Evolutionary conservation across 192 early-diverging fungal genomes (phyloP), one percentile per base, ranked within the genome.

Genomic region (Coemansia sp.): DNA sequence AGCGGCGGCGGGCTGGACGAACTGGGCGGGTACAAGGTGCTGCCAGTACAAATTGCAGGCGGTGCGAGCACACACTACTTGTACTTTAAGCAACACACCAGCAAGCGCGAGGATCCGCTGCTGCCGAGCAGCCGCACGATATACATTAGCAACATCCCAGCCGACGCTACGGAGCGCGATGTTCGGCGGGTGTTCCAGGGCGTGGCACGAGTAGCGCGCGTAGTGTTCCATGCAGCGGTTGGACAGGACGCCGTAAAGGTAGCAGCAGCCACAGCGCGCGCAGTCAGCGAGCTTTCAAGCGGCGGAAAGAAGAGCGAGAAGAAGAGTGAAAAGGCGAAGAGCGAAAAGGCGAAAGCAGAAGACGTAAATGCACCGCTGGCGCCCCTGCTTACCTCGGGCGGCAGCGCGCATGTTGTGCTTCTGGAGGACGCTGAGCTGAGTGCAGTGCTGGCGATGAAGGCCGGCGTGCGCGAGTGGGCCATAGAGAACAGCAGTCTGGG

Each of bases 401-500:
- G 86, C 31, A 85, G 80, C 32, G 91, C 90, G 7, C 89, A 89
- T 59, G 78, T 93, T 8, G 86, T 92, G 36, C 88, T 98, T 76
- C 59, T 84, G 45, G 88, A 91, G 36, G 79, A 78, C 19, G 88
- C 89, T 10, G 90, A 87, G 56, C 62, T 94, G 24, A 83, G 75
- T 35, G 83, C 77, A 15, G 88, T 84, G 2, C 46, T 96, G 62
- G 71, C 70, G 24, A 93, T 94, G 87, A 84, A 39, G 82, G 74
- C 54, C 27, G 82, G 41, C 51, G 77, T 45, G 77, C 64, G 51
- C 57, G 70, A 59, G 65, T 82, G 59, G 87, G 77, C 61, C 2
- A 38, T 67, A 37, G 72, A 74, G 41, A 72, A 78, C 59, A 51
- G 12, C 47, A 51, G 47, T 25, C 68, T 62, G 6, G 77, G 77